phyloP scores from a whole-genome alignment of 176 grass and related monocot genomes.

The Bothriochloa decipiens region DNA sequence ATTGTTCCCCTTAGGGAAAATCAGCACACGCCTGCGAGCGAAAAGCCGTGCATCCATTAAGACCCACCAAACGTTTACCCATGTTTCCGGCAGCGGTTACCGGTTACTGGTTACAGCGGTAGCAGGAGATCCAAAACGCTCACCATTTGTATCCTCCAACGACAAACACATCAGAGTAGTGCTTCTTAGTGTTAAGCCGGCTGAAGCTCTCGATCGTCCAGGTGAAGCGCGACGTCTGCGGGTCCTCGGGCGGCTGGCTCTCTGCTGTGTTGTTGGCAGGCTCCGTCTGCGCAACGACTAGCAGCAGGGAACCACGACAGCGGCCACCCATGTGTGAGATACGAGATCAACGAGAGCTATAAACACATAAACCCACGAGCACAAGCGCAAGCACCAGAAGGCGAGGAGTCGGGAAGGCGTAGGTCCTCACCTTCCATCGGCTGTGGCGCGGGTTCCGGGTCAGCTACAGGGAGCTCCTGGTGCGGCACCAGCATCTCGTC shows the following conservation, averaged over 20 bases:
- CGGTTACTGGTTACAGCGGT: neutral
- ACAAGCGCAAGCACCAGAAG: neutral
- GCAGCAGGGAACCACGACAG: conserved; percentile 17
- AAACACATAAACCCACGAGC: neutral
- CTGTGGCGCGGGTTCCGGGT: conserved; percentile 57
- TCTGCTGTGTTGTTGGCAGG: conserved; percentile 62
- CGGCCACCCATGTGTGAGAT: neutral
- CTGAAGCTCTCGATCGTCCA: conserved; percentile 96
- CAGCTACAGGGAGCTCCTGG: conserved; percentile 59
- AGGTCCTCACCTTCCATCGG: conserved; percentile 92
- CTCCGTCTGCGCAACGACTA: conserved; percentile 77
- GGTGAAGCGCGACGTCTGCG: conserved; percentile 74
- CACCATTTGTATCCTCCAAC: conserved; percentile 91
- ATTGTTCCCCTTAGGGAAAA: conserved; percentile 98
- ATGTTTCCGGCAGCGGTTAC: neutral
- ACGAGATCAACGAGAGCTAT: neutral
- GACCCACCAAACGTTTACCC: neutral
- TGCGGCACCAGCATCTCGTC: conserved; percentile 92
- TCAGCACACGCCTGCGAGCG: conserved; percentile 75
- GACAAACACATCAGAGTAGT: conserved; percentile 81
- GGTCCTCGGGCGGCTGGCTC: conserved; percentile 81
- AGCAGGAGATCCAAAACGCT: neutral
- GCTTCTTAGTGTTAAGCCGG: conserved; percentile 85
- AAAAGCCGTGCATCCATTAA: conserved; percentile 9
- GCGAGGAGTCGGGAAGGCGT: neutral